Evolutionary conservation across 2,329 filamentous ascomycete species (phyloP).

Genomic region (Lecanicillium sp.): DNA sequence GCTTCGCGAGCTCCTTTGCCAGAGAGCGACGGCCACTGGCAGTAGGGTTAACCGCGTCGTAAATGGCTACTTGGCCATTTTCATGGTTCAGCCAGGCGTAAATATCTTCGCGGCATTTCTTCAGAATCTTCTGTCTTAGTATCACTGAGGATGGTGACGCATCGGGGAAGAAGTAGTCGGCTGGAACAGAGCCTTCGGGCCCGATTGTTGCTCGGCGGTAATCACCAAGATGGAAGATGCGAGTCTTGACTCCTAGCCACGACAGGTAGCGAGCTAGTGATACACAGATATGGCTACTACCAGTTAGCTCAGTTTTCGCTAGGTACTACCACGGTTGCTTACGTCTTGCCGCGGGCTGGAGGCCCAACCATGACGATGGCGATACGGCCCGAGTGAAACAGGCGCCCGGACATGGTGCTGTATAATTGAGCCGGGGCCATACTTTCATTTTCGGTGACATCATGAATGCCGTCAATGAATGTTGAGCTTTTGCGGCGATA

Average conservation of each 20-base stretch:
- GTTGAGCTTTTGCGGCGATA: conserved; percentile 92
- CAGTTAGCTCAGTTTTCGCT: background rate
- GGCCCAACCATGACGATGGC: conserved; percentile 95
- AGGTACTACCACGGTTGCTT: conserved; percentile 23
- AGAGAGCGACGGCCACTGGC: conserved; percentile 73
- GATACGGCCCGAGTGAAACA: conserved; percentile 96
- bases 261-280: conserved; percentile 89
- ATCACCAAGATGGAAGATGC: conserved; percentile 95
- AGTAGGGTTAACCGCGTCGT: conserved; percentile 94
- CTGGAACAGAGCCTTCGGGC: conserved; percentile 74
- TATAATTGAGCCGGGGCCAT: conserved; percentile 95
- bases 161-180: conserved; percentile 97
- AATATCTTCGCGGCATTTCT: conserved; percentile 95
- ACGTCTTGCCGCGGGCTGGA: conserved; percentile 92
- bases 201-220: conserved; percentile 90
- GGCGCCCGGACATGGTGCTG: conserved; percentile 91
- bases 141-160: conserved; percentile 89
- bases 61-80: conserved; percentile 96
- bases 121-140: conserved; percentile 90
- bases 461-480: conserved; percentile 95
- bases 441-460: conserved; percentile 71
- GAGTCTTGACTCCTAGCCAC: conserved; percentile 96
- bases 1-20: conserved; percentile 95
- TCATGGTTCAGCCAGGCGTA: conserved; percentile 95
- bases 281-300: conserved; percentile 76